phyloP scores from a whole-genome alignment of 441 rosid species.

The Breynia disticha region DNA sequence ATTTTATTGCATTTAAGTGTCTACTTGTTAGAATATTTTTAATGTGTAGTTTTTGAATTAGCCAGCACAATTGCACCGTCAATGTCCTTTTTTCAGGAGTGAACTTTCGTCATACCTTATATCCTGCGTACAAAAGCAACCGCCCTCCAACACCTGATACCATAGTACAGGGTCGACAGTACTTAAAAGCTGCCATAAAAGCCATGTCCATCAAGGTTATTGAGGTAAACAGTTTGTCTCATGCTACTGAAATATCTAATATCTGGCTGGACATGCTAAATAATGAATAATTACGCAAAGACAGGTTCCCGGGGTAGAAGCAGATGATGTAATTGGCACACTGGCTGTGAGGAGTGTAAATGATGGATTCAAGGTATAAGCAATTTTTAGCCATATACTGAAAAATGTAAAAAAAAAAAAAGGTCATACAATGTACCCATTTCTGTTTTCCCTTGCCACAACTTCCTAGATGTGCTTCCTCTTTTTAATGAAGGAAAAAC shows the following conservation, averaged over 20 bases:
- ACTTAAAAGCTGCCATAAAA: slow-evolving; percentile 88
- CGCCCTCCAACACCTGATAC: slow-evolving; percentile 98
- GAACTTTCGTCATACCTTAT: slow-evolving; percentile 88
- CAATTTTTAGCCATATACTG: slow-evolving; percentile 2
- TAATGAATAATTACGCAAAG: slow-evolving; percentile 13
- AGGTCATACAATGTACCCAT: not conserved
- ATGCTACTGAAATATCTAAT: not conserved
- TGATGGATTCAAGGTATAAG: slow-evolving; percentile 69
- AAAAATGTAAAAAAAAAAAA: slow-evolving; percentile 3
- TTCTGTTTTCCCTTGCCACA: not conserved
- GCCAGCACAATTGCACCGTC: too few species aligned
- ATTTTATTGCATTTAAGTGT: not conserved
- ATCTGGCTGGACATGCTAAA: not conserved
- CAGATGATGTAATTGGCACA: slow-evolving; percentile 97
- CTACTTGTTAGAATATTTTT: too few species aligned
- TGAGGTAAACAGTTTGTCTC: slow-evolving; percentile 45
- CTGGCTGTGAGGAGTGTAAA: slow-evolving; percentile 74
- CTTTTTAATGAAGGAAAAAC: slow-evolving; percentile 9
- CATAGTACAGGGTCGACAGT: slow-evolving; percentile 87
- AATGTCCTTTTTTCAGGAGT: slow-evolving; percentile 38
- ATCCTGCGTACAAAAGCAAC: slow-evolving; percentile 83
- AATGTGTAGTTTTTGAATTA: too few species aligned
- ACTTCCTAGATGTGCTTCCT: not conserved
- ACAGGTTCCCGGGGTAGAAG: slow-evolving; percentile 98
- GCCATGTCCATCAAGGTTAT: slow-evolving; percentile 92